Conservation (phyloP, 1,139 yeast genomes). For the Scheffersomyces titani region DNA sequence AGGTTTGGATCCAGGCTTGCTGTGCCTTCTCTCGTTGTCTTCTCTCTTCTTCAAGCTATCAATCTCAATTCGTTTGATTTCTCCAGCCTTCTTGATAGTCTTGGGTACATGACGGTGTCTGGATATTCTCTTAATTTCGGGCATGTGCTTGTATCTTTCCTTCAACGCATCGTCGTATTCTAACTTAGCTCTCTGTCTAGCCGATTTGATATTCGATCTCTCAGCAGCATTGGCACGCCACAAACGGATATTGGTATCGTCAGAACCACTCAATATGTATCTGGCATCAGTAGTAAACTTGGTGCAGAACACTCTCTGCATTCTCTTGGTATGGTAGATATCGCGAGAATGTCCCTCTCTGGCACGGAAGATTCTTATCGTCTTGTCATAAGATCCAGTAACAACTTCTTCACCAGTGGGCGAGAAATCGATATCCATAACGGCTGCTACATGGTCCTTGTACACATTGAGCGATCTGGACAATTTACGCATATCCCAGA, state of each 20-base stretch:
- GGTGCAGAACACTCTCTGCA: conserved; percentile 91
- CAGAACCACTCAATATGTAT: conserved; percentile 88
- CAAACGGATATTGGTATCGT: conserved; percentile 90
- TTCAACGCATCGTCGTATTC: conserved; percentile 91
- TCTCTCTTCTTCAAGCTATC: conserved; percentile 77
- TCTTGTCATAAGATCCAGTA: conserved; percentile 93
- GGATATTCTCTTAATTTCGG: conserved; percentile 86
- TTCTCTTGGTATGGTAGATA: conserved; percentile 92
- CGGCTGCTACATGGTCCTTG: conserved; percentile 96
- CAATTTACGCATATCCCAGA: conserved; percentile 96
- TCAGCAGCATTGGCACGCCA: conserved; percentile 92
- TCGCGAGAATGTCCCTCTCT: conserved; percentile 92
- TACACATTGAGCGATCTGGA: conserved; percentile 75
- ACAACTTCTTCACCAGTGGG: conserved; percentile 98
- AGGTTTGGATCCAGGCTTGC: conserved; percentile 67
- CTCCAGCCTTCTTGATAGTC: conserved; percentile 84
- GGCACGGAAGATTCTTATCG: conserved; percentile 75
- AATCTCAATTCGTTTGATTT: conserved; percentile 75
- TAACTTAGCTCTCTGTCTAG: conserved; percentile 77
- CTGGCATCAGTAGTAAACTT: conserved; percentile 86
- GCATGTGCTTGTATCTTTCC: conserved; percentile 94
- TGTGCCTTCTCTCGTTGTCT: conserved; percentile 76
- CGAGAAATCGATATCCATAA: conserved; percentile 89
- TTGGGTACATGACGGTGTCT: conserved; percentile 91
- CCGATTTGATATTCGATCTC: conserved; percentile 75